Percentiles rank a stretch among this genome's conserved stretches.
Conservation (phyloP, 345 rosid species). For the Xanthoceras sorbifolium region DNA sequence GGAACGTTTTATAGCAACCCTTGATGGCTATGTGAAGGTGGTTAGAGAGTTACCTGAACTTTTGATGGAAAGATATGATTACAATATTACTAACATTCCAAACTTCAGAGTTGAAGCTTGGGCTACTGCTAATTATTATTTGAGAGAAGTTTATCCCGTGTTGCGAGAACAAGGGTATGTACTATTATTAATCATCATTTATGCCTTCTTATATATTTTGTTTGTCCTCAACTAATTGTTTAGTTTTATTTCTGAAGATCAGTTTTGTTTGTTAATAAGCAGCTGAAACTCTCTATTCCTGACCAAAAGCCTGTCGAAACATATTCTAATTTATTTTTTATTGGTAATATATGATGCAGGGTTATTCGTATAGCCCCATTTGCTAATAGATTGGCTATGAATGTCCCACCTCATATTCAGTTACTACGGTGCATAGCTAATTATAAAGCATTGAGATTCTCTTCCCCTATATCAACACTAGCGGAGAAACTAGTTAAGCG, state of each 20-base stretch:
- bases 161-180: constrained; percentile 75
- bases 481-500: constrained; percentile 64
- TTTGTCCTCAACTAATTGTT: neutral
- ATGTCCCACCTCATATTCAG: constrained; percentile 82
- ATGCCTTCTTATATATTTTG: neutral
- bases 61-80: constrained; percentile 56
- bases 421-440: constrained; percentile 84
- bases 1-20: constrained; percentile 73
- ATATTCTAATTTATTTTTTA: constrained; percentile 14
- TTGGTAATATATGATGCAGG: constrained; percentile 46
- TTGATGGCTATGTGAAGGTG: constrained; percentile 68
- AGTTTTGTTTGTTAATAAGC: neutral
- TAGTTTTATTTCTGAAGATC: constrained; percentile 5
- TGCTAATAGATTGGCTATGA: constrained; percentile 97
- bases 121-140: constrained; percentile 71
- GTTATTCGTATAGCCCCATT: constrained; percentile 85
- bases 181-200: neutral
- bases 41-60: constrained; percentile 72
- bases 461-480: constrained; percentile 56
- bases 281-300: constrained; percentile 10
- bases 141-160: constrained; percentile 62
- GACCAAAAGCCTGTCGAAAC: constrained; percentile 3
- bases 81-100: constrained; percentile 63
- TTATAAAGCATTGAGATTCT: constrained; percentile 79
- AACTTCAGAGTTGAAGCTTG: constrained; percentile 74